Conservation (phyloP, 2,329 filamentous ascomycete species). For the Neonectria coccinea region DNA sequence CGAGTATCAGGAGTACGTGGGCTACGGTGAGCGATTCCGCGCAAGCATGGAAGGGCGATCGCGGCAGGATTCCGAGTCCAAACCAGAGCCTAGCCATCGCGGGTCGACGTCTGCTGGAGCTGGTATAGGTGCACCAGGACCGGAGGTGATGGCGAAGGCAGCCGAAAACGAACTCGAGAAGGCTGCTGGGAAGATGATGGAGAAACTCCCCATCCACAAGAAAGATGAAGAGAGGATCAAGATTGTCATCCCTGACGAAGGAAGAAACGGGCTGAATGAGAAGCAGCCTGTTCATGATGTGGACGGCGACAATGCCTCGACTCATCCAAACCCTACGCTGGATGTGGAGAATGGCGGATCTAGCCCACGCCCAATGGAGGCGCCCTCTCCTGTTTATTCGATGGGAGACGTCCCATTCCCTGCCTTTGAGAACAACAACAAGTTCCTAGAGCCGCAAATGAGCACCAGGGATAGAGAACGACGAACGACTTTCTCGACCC, state of each 20-base stretch:
- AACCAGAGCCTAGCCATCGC: constrained; percentile 51
- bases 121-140: constrained; percentile 58
- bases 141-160: constrained; percentile 53
- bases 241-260: constrained; percentile 49
- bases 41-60: constrained; percentile 71
- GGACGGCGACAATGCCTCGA: constrained; percentile 27
- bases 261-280: constrained; percentile 51
- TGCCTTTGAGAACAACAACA: constrained; percentile 55
- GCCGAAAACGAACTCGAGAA: constrained; percentile 51
- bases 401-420: constrained; percentile 61
- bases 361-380: constrained; percentile 48
- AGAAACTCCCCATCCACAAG: constrained; percentile 40
- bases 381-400: constrained; percentile 57
- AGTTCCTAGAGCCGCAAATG: constrained; percentile 49
- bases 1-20: constrained; percentile 86
- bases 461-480: constrained; percentile 59
- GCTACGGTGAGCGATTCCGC: constrained; percentile 82
- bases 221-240: constrained; percentile 48
- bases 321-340: constrained; percentile 32
- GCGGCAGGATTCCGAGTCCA: constrained; percentile 62
- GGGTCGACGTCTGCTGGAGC: constrained; percentile 51
- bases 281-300: constrained; percentile 53
- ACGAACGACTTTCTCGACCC: constrained; percentile 67
- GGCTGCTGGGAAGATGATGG: constrained; percentile 45
- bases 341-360: constrained; percentile 44